phyloP scores from a whole-genome alignment of 2,329 filamentous ascomycete species.

The Talaromyces islandicus region DNA sequence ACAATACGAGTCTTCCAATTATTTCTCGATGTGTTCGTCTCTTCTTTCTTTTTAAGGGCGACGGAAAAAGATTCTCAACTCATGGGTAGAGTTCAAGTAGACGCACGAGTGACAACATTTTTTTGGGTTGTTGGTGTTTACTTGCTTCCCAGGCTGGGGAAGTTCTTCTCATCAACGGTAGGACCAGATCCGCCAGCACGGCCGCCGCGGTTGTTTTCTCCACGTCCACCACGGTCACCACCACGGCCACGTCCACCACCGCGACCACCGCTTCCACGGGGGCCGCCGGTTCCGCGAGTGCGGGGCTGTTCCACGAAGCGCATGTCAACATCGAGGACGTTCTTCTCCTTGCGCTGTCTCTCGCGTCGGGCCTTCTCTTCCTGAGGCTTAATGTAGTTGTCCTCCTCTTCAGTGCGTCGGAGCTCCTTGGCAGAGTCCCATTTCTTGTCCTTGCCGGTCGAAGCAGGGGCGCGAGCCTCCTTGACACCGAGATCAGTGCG shows the following conservation, averaged over 20 bases:
- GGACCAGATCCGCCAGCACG: conserved; percentile 21
- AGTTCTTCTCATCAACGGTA: conserved; percentile 41
- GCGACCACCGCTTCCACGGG: conserved; percentile 44
- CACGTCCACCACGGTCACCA: conserved; percentile 25
- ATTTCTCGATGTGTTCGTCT: background rate
- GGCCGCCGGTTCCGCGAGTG: conserved; percentile 43
- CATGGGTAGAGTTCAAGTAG: too few species aligned
- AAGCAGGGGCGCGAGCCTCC: conserved; percentile 83
- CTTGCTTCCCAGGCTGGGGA: conserved; percentile 39
- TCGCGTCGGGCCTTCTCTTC: conserved; percentile 73
- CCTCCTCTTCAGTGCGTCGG: conserved; percentile 53
- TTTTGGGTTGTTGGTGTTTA: conserved; percentile 16
- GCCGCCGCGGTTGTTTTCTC: conserved; percentile 31
- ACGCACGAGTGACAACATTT: background rate
- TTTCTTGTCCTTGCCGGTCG: conserved; percentile 90
- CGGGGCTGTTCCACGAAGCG: conserved; percentile 66
- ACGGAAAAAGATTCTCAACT: background rate
- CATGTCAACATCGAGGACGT: conserved; percentile 81
- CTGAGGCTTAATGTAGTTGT: conserved; percentile 66
- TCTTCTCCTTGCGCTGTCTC: conserved; percentile 89
- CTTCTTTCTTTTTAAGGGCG: background rate
- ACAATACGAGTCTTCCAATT: background rate
- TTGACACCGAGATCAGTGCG: conserved; percentile 56
- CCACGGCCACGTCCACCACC: conserved; percentile 33
- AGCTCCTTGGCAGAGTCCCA: conserved; percentile 76